Evolutionary conservation across 2,329 filamentous ascomycete species (phyloP).

Genomic region (Fusarium sterilihyphosum): DNA sequence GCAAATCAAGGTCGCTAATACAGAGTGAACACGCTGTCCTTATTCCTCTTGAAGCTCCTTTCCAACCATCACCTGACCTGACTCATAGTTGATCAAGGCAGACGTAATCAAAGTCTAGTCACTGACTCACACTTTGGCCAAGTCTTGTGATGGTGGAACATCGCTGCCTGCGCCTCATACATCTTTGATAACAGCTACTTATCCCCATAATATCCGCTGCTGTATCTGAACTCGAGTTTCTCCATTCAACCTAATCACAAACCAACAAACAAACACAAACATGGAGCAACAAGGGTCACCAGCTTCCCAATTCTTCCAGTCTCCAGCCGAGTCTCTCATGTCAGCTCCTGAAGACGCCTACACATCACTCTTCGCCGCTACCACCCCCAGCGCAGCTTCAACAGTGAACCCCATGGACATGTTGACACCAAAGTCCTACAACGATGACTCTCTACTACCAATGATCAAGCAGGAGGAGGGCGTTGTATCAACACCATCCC

Average conservation of each 20-base stretch:
- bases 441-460: conserved; percentile 41
- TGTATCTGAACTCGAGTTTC: conserved; percentile 3
- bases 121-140: conserved; percentile 41
- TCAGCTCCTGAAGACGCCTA: conserved; percentile 61
- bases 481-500: conserved; percentile 39
- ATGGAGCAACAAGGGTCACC: conserved; percentile 58
- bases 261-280: too few species aligned
- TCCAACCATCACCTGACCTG: conserved; percentile 37
- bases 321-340: conserved; percentile 64
- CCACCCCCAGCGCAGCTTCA: conserved; percentile 44
- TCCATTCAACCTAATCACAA: too few species aligned
- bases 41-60: conserved; percentile 27
- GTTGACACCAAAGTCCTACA: conserved; percentile 58
- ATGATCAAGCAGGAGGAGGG: conserved; percentile 30
- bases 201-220: conserved; percentile 16
- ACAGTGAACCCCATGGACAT: conserved; percentile 60
- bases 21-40: conserved; percentile 44
- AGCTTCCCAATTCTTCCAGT: conserved; percentile 62
- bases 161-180: conserved; percentile 26
- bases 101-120: conserved; percentile 17
- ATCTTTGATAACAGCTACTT: background rate
- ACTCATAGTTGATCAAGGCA: conserved; percentile 37
- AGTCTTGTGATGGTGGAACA: conserved; percentile 27
- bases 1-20: conserved; percentile 24
- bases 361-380: conserved; percentile 58